Conservation (phyloP, 768 basidiomycete species). For the Jaapia argillacea region DNA sequence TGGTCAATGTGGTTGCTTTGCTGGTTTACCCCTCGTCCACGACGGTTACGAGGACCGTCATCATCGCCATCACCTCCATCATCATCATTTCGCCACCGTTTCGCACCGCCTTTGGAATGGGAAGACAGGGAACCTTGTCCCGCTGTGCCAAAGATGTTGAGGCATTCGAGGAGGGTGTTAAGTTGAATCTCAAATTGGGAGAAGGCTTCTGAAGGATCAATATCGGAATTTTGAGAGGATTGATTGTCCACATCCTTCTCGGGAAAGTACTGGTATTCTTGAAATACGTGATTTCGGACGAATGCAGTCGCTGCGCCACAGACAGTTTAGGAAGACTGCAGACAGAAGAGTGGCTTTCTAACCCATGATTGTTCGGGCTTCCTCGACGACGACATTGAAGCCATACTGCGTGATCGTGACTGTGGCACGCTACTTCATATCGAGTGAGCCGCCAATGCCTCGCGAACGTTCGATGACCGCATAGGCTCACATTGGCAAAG, state of each 20-base stretch:
- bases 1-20: conserved; percentile 50
- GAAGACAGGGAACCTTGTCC: conserved; percentile 20
- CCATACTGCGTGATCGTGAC: conserved; percentile 63
- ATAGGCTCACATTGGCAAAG: conserved; percentile 72
- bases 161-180: conserved; percentile 74
- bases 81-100: conserved; percentile 31
- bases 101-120: conserved; percentile 15
- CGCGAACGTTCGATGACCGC: too few species aligned
- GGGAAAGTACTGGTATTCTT: conserved; percentile 62
- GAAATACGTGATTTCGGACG: conserved; percentile 68
- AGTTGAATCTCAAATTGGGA: conserved; percentile 76
- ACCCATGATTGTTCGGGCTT: conserved; percentile 77
- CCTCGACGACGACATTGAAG: conserved; percentile 75
- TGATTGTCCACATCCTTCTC: conserved; percentile 20
- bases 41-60: conserved; percentile 27
- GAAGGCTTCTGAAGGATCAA: conserved; percentile 11
- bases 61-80: conserved; percentile 28
- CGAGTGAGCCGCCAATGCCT: conserved; percentile 2
- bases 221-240: conserved; percentile 10
- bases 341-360: conserved; percentile 11
- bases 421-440: conserved; percentile 48
- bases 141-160: conserved; percentile 91
- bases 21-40: conserved; percentile 16
- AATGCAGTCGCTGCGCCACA: conserved; percentile 65
- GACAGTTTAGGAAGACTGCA: not conserved